A percentile compares a stretch with the other conserved stretches of the same genome.
phyloP scores from a whole-genome alignment of 2,329 filamentous ascomycete species.

The Phialophora verrucosa region DNA sequence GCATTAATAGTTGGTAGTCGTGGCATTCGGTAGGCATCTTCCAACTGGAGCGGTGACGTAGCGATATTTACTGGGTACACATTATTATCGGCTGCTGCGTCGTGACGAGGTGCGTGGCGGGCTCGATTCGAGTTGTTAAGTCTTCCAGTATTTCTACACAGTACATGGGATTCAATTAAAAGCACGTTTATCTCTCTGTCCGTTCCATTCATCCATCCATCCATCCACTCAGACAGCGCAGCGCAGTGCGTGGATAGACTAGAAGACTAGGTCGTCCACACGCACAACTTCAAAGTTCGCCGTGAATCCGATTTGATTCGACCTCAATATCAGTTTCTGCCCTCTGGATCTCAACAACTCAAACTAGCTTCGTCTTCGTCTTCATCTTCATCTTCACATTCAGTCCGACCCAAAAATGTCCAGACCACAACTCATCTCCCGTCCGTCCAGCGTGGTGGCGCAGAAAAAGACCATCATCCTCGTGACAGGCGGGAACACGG shows the following conservation, averaged over 20 bases:
- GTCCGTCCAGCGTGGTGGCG: slow-evolving; percentile 31
- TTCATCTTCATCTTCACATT: not conserved
- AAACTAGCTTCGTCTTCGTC: not conserved
- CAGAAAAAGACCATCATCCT: slow-evolving; percentile 38
- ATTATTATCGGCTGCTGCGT: not conserved
- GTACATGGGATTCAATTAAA: no score
- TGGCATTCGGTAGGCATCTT: no score
- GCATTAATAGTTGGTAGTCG: no score
- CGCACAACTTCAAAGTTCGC: not conserved
- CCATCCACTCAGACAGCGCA: not conserved
- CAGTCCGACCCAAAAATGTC: slow-evolving; percentile 26
- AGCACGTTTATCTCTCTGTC: no score
- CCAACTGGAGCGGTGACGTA: not conserved
- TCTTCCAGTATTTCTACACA: no score
- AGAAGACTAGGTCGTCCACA: not conserved
- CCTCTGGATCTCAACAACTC: not conserved
- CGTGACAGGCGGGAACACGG: slow-evolving; percentile 32
- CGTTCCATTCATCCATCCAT: no score
- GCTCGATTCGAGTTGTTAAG: no score
- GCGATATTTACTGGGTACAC: no score
- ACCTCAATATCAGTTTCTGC: not conserved
- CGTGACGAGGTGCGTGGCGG: not conserved
- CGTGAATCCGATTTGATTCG: not conserved
- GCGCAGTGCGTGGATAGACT: not conserved
- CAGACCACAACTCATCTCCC: slow-evolving; percentile 30